phyloP scores from a whole-genome alignment of 169 alveolate genomes.

The Plasmodium knowlesi region DNA sequence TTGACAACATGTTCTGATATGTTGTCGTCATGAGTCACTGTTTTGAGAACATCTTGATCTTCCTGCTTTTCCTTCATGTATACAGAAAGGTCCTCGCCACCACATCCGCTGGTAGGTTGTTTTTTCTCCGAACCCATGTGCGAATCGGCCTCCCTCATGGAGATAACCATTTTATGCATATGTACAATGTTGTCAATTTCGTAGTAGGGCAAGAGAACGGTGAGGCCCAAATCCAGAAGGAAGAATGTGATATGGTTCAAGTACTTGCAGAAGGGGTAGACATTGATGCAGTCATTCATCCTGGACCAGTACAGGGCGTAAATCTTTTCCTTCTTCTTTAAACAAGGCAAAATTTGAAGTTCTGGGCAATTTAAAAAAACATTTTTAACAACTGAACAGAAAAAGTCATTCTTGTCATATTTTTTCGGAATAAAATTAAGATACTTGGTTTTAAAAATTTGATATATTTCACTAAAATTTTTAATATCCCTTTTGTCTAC shows the following conservation, averaged over 20 bases:
- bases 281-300: conserved; percentile 28
- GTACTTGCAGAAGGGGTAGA: conserved; percentile 72
- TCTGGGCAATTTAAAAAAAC: conserved; percentile 51
- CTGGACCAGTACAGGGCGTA: conserved; percentile 37
- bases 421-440: conserved; percentile 61
- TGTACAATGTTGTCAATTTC: conserved; percentile 68
- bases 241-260: conserved; percentile 58
- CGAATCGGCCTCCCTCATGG: neutral
- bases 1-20: conserved; percentile 9
- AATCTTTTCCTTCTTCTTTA: conserved; percentile 36
- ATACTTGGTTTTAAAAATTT: conserved; percentile 67
- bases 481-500: conserved; percentile 45
- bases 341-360: conserved; percentile 73
- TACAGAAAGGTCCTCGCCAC: neutral
- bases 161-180: conserved; percentile 36
- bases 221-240: conserved; percentile 53
- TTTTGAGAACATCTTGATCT: neutral
- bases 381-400: conserved; percentile 36
- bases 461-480: conserved; percentile 39
- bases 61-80: neutral
- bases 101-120: neutral
- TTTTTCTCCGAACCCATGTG: neutral
- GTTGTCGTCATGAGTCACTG: neutral
- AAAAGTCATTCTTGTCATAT: conserved; percentile 55
- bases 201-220: conserved; percentile 53